Base-by-base conservation (phyloP, 805 yeast species). In the Saturnispora halmiae region DNA sequence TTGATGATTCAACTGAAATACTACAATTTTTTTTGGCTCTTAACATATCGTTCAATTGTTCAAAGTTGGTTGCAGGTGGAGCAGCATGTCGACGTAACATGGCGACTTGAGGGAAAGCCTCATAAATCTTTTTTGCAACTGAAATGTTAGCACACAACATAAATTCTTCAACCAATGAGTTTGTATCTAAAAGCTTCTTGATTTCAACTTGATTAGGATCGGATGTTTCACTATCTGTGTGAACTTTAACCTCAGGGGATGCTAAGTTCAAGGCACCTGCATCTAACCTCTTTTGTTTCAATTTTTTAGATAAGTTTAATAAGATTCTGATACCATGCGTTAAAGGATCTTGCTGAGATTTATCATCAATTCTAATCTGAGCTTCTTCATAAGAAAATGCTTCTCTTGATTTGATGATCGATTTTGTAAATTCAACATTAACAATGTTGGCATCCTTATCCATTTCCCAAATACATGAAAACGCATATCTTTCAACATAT, bases 261-360 rank as follows among this genome's bases (percentile, higher is more conserved):
- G 98, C 96, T 51, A 92, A 68, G 59, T 92, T 92, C 58, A 92
- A 72, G 0, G 99, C 99, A 65, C 99, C 99, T 2, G 94, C 92
- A 48, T 82, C 90, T 53, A 88, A 64, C 60, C 99, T 74, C 57
- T 78, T 75, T 61, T 84, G 86, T 59, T 84, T 87, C 53, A 92
- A 67, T 50, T 79, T 78, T 55, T 85, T 84, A 3, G 97, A 88
- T n/a, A 92, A 62, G 34, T 67, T 61, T 40, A 92, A 65, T 49
- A 92, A 67, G 16, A 80, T 77, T 52, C 98, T 72, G 88, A 92
- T 86, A 22, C 95, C 92, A 46, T 77, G 60, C 0, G 98, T 90
- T 37, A 92, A 67, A 19, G 85, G 95, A 59, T 92, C 98, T 41
- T 69, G 74, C 51, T 82, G 79, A 8, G 70, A 53, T 14, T 58